Evolutionary conservation across 768 basidiomycete genomes (phyloP), one percentile per base, ranked within the genome.

Genomic region (Leccinum uliginosum): DNA sequence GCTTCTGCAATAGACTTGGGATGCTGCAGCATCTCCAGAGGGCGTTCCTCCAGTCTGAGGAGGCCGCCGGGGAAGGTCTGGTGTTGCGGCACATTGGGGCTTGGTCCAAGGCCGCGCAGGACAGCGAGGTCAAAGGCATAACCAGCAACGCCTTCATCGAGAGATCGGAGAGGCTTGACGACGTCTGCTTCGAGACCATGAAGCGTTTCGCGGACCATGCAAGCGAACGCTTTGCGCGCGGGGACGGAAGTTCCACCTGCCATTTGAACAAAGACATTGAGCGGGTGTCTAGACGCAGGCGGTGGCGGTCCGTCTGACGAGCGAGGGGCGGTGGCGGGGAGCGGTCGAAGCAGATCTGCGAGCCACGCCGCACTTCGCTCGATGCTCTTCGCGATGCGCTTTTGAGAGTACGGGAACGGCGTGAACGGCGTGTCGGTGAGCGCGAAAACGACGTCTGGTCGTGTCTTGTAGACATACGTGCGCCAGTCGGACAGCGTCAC

Each of bases 311-410:
- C 4, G 11, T 59, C 57, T 0, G 47, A 17, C 1, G 49, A n/a
- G 3, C 15, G 4, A 45, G 12, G 44, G 14, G 7, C 15, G 0
- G 21, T 23, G 4, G 52, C 35, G 3, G 65, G 60, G 23, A 63
- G 58, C 3, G 71, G 71, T 14, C 73, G 71, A 2, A 91, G 75
- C 1, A 89, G 58, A 32, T 79, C 74, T 0, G 77, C 70, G 0
- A 92, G 70, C 91, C 91, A 93, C 1, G 78, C 70, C 0, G 75
- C 65, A 3, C 84, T 84, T 26, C 91, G 79, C 45, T 91, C 86
- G 52, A 91, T 79, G 64, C 85, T 85, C 66, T 91, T 93, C 26
- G 81, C 84, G 6, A 85, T 70, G 3, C 91, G 83, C 60, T 89
- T 92, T 65, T 93, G 91, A 4, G 90, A 91, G 58, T 83, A 80